phyloP scores from a whole-genome alignment of 768 basidiomycete genomes.

The Calocybe cyanea region DNA sequence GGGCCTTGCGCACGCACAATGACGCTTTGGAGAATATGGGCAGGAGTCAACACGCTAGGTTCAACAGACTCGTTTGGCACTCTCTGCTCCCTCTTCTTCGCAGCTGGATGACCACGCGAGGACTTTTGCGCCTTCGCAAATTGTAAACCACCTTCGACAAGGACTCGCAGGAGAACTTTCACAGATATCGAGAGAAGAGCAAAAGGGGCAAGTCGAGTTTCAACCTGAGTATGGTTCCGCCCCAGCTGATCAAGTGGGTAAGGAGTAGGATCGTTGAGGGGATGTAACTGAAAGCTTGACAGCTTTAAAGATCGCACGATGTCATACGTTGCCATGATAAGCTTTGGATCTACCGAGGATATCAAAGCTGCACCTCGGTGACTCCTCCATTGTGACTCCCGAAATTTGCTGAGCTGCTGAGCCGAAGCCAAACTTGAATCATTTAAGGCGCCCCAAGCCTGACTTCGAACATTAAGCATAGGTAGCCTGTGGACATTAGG shows the following conservation, averaged over 20 bases:
- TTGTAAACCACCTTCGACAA: conserved; percentile 35
- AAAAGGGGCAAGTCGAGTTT: conserved; percentile 33
- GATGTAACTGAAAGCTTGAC: conserved; percentile 16
- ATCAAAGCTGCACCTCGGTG: conserved; percentile 18
- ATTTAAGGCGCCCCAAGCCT: neutral
- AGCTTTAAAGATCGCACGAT: conserved; percentile 24
- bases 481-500: conserved; percentile 25
- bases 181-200: conserved; percentile 35
- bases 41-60: conserved; percentile 33
- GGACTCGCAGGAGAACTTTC: conserved; percentile 28
- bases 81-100: conserved; percentile 16
- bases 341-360: conserved; percentile 27
- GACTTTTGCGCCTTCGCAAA: conserved; percentile 30
- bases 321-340: conserved; percentile 27
- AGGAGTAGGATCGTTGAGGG: conserved; percentile 4
- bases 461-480: conserved; percentile 22
- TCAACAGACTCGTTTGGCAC: conserved; percentile 13
- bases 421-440: neutral
- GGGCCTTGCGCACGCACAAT: conserved; percentile 23
- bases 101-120: conserved; percentile 11
- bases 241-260: conserved; percentile 30
- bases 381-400: neutral
- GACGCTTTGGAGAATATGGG: conserved; percentile 40
- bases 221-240: conserved; percentile 22
- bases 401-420: neutral